phyloP scores from a whole-genome alignment of 2,329 filamentous ascomycete genomes.

The Microdochium bolleyi region DNA sequence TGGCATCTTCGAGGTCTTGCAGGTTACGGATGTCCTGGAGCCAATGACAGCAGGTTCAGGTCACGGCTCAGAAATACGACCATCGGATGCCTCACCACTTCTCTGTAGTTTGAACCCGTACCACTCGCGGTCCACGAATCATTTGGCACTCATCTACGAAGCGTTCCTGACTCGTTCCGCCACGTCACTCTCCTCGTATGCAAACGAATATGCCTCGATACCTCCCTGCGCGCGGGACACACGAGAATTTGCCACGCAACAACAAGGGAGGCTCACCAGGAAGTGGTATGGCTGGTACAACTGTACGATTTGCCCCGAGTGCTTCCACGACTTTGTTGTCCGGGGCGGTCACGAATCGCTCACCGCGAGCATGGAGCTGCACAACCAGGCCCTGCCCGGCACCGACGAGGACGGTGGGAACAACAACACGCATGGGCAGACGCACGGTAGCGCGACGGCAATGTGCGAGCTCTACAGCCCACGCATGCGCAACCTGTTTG shows the following conservation, averaged over 20 bases:
- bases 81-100: slow-evolving; percentile 5
- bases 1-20: slow-evolving; percentile 20
- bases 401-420: background rate
- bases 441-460: background rate
- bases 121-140: slow-evolving; percentile 17
- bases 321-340: slow-evolving; percentile 15
- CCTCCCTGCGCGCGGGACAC: slow-evolving; percentile 16
- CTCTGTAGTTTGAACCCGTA: slow-evolving; percentile 24
- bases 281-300: slow-evolving; percentile 28
- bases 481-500: slow-evolving; percentile 25
- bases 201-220: slow-evolving; percentile 18
- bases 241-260: slow-evolving; percentile 2
- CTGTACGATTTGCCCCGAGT: slow-evolving; percentile 26
- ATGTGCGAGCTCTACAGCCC: slow-evolving; percentile 29
- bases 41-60: background rate
- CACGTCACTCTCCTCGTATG: slow-evolving; percentile 17
- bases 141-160: slow-evolving; percentile 12
- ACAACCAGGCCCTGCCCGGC: slow-evolving; percentile 8
- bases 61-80: background rate
- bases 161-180: slow-evolving; percentile 17
- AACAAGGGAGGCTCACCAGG: background rate
- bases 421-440: too few relatives aligned
- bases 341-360: slow-evolving; percentile 12
- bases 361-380: slow-evolving; percentile 20
- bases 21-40: slow-evolving; percentile 18